Conservation (phyloP, 306 rosid species). For the Oxytropis ochrocephala region DNA sequence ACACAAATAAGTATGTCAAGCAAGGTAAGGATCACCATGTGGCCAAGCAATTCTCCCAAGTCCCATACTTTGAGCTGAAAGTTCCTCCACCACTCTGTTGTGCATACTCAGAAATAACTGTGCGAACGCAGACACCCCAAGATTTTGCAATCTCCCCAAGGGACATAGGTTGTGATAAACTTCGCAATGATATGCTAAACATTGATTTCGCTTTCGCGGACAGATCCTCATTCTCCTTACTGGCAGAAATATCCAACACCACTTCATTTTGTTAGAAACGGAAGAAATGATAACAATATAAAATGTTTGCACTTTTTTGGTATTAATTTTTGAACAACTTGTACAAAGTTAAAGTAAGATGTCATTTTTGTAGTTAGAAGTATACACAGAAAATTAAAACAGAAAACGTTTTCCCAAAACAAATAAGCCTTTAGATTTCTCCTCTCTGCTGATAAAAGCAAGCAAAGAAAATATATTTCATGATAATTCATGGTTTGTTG, state of each 20-base stretch:
- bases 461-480: neutral
- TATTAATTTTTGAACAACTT: neutral
- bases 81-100: constrained; percentile 97
- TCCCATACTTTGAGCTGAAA: constrained; percentile 86
- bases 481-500: neutral
- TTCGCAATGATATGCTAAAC: constrained; percentile 77
- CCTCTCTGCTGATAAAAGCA: constrained; percentile 14
- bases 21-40: constrained; percentile 24
- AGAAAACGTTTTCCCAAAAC: neutral
- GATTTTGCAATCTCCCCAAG: constrained; percentile 82
- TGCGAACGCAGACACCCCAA: constrained; percentile 91
- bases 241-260: constrained; percentile 27
- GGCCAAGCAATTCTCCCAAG: constrained; percentile 83
- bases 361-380: neutral
- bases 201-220: constrained; percentile 76
- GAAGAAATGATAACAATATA: neutral
- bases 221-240: constrained; percentile 88
- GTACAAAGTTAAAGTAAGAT: neutral
- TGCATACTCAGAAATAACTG: constrained; percentile 77
- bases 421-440: neutral
- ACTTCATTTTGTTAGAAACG: constrained; percentile 17
- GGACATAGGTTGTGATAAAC: constrained; percentile 89
- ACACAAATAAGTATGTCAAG: neutral
- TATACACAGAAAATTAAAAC: neutral
- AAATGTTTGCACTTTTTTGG: neutral